Base-by-base conservation (phyloP, 208 protist species). In the Wallacemonas sp. region DNA sequence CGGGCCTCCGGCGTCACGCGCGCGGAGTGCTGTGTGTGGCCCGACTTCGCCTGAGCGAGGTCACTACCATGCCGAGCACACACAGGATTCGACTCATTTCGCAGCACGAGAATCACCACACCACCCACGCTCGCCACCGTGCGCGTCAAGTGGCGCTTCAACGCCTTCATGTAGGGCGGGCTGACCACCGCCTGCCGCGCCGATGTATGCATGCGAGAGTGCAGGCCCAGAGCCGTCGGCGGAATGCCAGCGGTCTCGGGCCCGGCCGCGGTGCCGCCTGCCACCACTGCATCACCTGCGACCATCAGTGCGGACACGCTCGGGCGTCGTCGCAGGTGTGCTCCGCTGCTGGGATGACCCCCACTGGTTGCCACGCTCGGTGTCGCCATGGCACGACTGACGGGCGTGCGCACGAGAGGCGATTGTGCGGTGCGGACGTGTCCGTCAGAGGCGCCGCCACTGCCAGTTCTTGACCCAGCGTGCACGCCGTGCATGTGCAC, bases 91-190 rank as follows among this genome's bases (percentile, higher is more conserved):
- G n/a, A n/a, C n/a, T n/a, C n/a, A n/a, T n/a, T n/a, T n/a, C 63
- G 63, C 15, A 68, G 49, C 9, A 68, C 49, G 45, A 68, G 17
- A 30, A 68, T 4, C 12, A 68, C 47, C 58, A 54, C 58, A 15
- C 63, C 63, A 19, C 45, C 46, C 31, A 21, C 49, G 5, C 34
- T 3, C 24, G 31, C 38, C 5, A 28, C 19, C 17, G 39, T 15
- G 24, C 38, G 38, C 14, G 31, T 68, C 15, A 68, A 24, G n/a
- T 61, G 49, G 12, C 49, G 21, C 33, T 53, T 49, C 12, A 68
- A 22, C 9, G 36, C 21, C 34, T 41, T 47, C 51, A 58, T 58
- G 51, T 58, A 58, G 12, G 51, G 9, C 12, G 51, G 51, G 30
- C 51, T 39, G 6, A 2, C 21, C 8, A 9, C 26, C n/a, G 30